These are phyloP conservation scores for Exophiala sideris DNA, from an alignment of 2,329 filamentous ascomycete genomes.

Conservation along the genomic window DNA sequence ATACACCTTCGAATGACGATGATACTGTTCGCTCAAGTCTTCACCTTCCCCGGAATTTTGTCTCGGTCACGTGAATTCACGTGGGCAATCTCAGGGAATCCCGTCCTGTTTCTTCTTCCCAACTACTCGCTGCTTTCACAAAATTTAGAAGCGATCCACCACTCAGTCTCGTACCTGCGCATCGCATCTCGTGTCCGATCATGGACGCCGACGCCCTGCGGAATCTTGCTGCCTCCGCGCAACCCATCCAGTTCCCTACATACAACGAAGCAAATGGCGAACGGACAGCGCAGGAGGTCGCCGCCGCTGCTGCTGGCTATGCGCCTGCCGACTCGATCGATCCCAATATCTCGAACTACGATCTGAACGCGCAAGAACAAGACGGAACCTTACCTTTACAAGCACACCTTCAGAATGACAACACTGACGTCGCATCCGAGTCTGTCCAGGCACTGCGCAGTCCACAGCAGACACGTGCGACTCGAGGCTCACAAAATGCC, in stretches of 20 bases:
- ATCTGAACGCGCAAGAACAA: constrained; percentile 3
- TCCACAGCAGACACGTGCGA: constrained; percentile 17
- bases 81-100: not conserved
- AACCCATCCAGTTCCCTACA: constrained; percentile 17
- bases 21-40: too few species aligned
- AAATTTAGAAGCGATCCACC: not conserved
- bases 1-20: too few species aligned
- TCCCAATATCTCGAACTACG: constrained; percentile 13
- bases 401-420: constrained; percentile 11
- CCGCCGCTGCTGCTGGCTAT: constrained; percentile 12
- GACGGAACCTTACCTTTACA: constrained; percentile 3
- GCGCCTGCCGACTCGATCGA: constrained; percentile 19
- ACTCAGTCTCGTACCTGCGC: constrained; percentile 1
- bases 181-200: not conserved
- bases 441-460: constrained; percentile 4
- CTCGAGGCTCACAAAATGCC: constrained; percentile 8
- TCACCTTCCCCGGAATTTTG: not conserved
- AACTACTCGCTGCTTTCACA: constrained; percentile 1
- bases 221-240: constrained; percentile 15
- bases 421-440: too few species aligned
- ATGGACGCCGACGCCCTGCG: constrained; percentile 18
- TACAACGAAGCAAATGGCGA: constrained; percentile 6
- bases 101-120: not conserved
- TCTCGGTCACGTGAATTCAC: not conserved
- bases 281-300: constrained; percentile 6